Evolutionary conservation across 805 yeast genomes (phyloP), one percentile per base, ranked within the genome.

Genomic region (Metschnikowia kofuensis): DNA sequence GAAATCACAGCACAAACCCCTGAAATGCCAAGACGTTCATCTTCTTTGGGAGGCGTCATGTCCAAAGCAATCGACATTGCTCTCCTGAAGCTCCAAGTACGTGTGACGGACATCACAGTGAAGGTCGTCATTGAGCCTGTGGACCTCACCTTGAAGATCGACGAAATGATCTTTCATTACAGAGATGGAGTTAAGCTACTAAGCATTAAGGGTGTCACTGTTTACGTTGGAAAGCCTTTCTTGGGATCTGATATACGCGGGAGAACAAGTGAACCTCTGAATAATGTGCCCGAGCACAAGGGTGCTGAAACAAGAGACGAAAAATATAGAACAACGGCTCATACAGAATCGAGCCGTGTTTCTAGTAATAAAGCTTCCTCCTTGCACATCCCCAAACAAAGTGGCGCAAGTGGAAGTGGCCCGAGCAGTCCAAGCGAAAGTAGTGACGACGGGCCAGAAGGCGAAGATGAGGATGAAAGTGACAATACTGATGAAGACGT

Each of bases 31-130:
- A 45, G 34, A 13, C 31, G 45, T 4, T 59, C 67, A 2, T 70
- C 79, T 2, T 70, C 80, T 1, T 58, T 84, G 45, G 77, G 82
- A 50, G 76, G 74, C 10, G 79, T 83, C 63, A 79, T 82, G 80
- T 72, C 80, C 12, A 77, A 72, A 53, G 89, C 89, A 0, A 80
- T 83, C 0, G 90, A 84, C 49, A 72, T 83, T 50, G 88, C 89
- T 0, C 63, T 87, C 15, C 78, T 87, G 54, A 77, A 83, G 53
- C 64, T 87, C 5, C 80, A 73, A 41, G 71, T 85, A 4, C 72
- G 64, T n/a, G 56, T 86, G 6, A 61, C 65, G 10, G 67, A 81
- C 53, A 57, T 83, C 8, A 70, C 66, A 5, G 58, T 85, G 32
- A 75, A 76, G 40, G 53, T 85, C 2, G 65, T 82, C 0, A 67